Conservation (phyloP, 2,329 filamentous ascomycete genomes). For the Fusarium humuli region DNA sequence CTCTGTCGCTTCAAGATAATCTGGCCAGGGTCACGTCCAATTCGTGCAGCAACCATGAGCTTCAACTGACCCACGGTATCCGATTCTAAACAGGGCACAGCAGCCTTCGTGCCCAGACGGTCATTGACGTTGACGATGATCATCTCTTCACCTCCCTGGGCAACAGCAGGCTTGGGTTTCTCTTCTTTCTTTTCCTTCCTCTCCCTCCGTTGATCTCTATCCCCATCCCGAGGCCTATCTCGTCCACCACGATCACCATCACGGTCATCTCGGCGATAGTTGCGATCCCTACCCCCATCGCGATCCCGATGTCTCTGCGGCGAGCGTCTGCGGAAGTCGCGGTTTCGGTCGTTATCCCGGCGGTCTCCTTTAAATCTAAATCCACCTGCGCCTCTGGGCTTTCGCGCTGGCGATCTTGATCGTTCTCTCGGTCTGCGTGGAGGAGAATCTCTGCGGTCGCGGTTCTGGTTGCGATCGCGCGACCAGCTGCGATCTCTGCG, state of each 20-base stretch:
- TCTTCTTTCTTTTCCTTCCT: constrained; percentile 51
- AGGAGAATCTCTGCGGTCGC: constrained; percentile 33
- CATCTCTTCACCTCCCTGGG: constrained; percentile 75
- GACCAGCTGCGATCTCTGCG: constrained; percentile 32
- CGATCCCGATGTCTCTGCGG: constrained; percentile 39
- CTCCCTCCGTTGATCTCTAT: constrained; percentile 49
- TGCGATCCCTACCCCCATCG: constrained; percentile 34
- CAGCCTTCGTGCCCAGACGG: constrained; percentile 93
- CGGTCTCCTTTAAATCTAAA: constrained; percentile 47
- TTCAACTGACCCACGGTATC: constrained; percentile 91
- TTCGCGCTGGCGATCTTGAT: constrained; percentile 40
- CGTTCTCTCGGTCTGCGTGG: constrained; percentile 40
- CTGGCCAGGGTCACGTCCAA: constrained; percentile 89
- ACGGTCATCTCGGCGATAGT: constrained; percentile 38
- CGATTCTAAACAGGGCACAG: constrained; percentile 87
- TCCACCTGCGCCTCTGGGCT: constrained; percentile 41
- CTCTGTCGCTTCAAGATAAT: constrained; percentile 93
- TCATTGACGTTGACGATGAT: constrained; percentile 96
- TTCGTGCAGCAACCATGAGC: constrained; percentile 87
- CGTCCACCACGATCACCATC: constrained; percentile 41
- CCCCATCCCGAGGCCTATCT: constrained; percentile 26
- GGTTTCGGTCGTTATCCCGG: constrained; percentile 37
- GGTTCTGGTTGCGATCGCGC: constrained; percentile 26
- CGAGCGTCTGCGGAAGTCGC: constrained; percentile 43
- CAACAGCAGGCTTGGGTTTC: constrained; percentile 52